These are phyloP conservation scores for Vitis amurensis DNA, from an alignment of 164 flowering plant genomes.

Conservation along the genomic window DNA sequence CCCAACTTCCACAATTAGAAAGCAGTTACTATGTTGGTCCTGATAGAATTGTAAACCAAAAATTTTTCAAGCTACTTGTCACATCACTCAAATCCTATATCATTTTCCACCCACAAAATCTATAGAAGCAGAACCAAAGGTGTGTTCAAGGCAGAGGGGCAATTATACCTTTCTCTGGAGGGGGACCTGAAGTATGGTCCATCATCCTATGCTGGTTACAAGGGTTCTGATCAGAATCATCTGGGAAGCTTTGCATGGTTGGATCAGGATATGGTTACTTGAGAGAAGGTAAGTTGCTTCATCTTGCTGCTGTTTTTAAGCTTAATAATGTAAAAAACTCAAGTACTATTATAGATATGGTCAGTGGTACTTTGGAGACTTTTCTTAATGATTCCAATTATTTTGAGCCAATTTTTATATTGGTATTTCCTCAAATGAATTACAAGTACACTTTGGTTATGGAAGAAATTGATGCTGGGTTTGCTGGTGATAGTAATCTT, in stretches of 20 bases:
- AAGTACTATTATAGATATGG: slow-evolving; percentile 36
- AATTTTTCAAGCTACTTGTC: no score
- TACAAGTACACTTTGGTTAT: slow-evolving; percentile 34
- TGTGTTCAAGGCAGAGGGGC: no score
- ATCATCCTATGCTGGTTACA: no score
- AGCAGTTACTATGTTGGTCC: no score
- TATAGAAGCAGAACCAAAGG: slow-evolving; percentile 9
- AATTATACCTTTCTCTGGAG: no score
- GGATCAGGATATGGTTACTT: slow-evolving; percentile 29
- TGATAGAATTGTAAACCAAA: no score
- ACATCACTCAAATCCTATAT: no score
- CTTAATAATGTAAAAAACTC: slow-evolving; percentile 29
- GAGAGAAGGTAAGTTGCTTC: slow-evolving; percentile 28
- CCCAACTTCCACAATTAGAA: no score
- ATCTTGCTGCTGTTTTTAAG: slow-evolving; percentile 44
- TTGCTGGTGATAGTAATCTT: background rate
- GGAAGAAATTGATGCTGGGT: background rate
- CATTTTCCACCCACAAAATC: background rate
- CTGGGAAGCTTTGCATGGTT: slow-evolving; percentile 51
- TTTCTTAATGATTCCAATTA: slow-evolving; percentile 9
- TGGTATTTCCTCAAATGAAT: slow-evolving; percentile 20
- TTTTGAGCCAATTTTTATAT: slow-evolving; percentile 39
- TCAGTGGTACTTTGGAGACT: slow-evolving; percentile 43
- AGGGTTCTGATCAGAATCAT: slow-evolving; percentile 28
- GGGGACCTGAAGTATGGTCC: no score